phyloP scores from a whole-genome alignment of 2,329 filamentous ascomycete genomes.

The Cladosporium sp. region DNA sequence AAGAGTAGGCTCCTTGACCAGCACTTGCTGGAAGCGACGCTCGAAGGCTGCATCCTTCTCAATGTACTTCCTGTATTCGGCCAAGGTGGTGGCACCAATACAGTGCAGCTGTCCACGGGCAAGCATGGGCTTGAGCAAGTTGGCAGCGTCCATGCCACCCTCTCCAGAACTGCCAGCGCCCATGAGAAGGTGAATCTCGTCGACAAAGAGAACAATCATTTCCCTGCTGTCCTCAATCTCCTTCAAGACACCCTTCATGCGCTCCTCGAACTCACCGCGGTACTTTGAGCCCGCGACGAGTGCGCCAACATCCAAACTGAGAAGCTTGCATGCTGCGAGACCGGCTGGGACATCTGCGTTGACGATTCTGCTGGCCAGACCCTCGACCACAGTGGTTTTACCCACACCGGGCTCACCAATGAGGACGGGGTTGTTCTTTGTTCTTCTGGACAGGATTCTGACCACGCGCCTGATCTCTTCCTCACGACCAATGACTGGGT shows the following conservation, averaged over 20 bases:
- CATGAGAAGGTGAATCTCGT: constrained; percentile 98
- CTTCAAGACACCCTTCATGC: constrained; percentile 98
- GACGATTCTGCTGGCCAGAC: constrained; percentile 91
- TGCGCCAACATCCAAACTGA: constrained; percentile 93
- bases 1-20: constrained; percentile 91
- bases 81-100: constrained; percentile 92
- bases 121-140: constrained; percentile 96
- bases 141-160: constrained; percentile 98
- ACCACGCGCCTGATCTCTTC: constrained; percentile 93
- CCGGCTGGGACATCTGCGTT: constrained; percentile 97
- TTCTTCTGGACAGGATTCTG: constrained; percentile 86
- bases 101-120: constrained; percentile 96
- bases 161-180: constrained; percentile 92
- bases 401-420: constrained; percentile 98
- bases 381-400: constrained; percentile 97
- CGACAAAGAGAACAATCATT: constrained; percentile 96
- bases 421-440: constrained; percentile 97
- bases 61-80: constrained; percentile 97
- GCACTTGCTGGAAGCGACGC: constrained; percentile 95
- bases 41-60: constrained; percentile 98
- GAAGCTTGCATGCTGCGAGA: constrained; percentile 85
- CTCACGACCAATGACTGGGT: constrained; percentile 94
- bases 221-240: constrained; percentile 94
- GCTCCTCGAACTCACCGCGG: constrained; percentile 96
- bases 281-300: constrained; percentile 98